Conservation (phyloP, 208 protist species). For the Leishmania aethiopica region DNA sequence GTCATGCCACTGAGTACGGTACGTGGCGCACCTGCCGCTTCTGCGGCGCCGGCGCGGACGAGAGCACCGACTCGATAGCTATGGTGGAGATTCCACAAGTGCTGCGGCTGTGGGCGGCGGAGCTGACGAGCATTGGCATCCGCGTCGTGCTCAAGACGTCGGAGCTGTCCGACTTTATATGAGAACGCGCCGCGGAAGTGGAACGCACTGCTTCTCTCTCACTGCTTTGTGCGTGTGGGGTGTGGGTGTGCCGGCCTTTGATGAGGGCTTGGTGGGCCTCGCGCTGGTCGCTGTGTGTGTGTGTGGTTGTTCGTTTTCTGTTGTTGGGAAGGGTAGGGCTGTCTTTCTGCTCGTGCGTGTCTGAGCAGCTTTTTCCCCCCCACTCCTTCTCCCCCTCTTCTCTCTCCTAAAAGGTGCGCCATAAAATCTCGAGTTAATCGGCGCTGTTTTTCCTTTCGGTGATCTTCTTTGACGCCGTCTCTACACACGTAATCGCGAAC, state of each 20-base stretch:
- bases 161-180: conserved; percentile 33
- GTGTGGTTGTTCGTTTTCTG: neutral
- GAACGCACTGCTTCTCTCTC: neutral
- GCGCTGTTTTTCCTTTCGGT: conserved; percentile 6
- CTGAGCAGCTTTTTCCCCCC: neutral
- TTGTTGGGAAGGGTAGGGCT: neutral
- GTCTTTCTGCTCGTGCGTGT: neutral
- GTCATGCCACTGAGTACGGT: conserved; percentile 78
- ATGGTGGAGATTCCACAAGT: conserved; percentile 93
- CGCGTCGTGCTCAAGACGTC: conserved; percentile 81
- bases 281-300: neutral
- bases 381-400: no score
- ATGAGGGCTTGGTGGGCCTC: neutral
- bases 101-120: conserved; percentile 85
- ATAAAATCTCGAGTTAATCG: conserved; percentile 6
- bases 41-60: conserved; percentile 80
- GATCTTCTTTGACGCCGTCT: conserved; percentile 2
- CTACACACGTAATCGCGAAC: neutral
- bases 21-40: conserved; percentile 91
- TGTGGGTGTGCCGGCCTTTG: neutral
- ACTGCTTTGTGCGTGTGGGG: neutral
- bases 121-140: conserved; percentile 90
- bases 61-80: conserved; percentile 79
- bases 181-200: neutral
- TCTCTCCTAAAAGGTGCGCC: no score